Percentiles rank a stretch among this genome's conserved stretches.
phyloP scores from a whole-genome alignment of 306 rosid species.

The Quercus agrifolia region DNA sequence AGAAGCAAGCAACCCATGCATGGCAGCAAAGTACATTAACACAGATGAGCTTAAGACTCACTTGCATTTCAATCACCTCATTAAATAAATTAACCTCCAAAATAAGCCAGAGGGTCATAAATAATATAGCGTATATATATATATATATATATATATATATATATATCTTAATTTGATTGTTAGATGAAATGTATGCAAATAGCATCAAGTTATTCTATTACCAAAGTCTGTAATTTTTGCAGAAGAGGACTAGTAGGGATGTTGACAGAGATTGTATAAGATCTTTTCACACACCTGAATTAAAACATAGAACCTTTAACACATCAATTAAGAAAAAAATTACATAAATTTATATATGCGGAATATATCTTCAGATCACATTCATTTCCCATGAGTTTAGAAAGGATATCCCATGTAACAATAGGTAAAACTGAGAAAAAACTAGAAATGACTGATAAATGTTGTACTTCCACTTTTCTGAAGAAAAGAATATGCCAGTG shows the following conservation, averaged over 20 bases:
- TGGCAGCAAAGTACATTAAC: conserved; percentile 41
- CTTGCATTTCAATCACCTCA: conserved; percentile 47
- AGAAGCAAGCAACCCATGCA: conserved; percentile 50
- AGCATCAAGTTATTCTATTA: conserved; percentile 31
- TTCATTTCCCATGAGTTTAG: conserved; percentile 59
- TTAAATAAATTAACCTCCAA: conserved; percentile 59
- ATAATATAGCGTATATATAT: background rate
- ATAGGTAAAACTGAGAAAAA: conserved; percentile 61
- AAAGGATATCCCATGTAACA: conserved; percentile 66
- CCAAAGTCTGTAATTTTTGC: conserved; percentile 59
- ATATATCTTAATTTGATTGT: background rate
- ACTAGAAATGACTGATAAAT: conserved; percentile 59
- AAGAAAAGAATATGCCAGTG: conserved; percentile 37
- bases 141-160: too few species aligned
- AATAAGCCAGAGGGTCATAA: conserved; percentile 14
- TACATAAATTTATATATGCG: conserved; percentile 8
- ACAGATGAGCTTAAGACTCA: conserved; percentile 57
- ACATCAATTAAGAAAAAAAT: background rate
- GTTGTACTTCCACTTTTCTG: conserved; percentile 63
- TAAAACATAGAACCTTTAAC: conserved; percentile 5
- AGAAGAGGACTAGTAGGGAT: conserved; percentile 63
- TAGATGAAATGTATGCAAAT: background rate
- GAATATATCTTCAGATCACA: conserved; percentile 56
- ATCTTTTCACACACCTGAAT: conserved; percentile 68
- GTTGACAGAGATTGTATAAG: conserved; percentile 59